These are phyloP conservation scores for Arabidopsis thaliana DNA, from an alignment of 345 rosid genomes.

Conservation along the genomic window DNA sequence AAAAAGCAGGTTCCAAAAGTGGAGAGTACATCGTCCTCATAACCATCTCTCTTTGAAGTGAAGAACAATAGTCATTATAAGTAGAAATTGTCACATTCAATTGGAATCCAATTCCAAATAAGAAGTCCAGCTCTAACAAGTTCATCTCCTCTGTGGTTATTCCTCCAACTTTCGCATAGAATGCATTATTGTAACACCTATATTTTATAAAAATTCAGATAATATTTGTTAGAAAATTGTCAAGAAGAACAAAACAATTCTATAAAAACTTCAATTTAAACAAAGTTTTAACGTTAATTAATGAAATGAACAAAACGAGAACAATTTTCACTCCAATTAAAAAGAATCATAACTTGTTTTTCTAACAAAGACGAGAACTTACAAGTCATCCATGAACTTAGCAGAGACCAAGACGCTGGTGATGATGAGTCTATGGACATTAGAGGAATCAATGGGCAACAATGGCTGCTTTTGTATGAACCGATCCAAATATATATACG, in stretches of 20 bases:
- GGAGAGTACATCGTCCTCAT: constrained; percentile 41
- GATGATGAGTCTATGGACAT: constrained; percentile 70
- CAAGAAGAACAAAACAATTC: too few species aligned
- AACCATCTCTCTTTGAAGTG: constrained; percentile 57
- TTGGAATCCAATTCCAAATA: constrained; percentile 69
- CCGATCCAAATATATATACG: constrained; percentile 75
- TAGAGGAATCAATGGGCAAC: constrained; percentile 64
- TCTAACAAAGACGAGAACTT: constrained; percentile 40
- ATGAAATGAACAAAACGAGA: too few species aligned
- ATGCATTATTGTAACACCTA: constrained; percentile 70
- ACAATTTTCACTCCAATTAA: not conserved
- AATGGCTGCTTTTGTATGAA: constrained; percentile 60
- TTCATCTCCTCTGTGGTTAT: constrained; percentile 70
- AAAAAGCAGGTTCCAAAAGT: constrained; percentile 35
- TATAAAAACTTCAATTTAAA: too few species aligned
- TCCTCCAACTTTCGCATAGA: constrained; percentile 73
- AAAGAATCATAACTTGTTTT: too few species aligned
- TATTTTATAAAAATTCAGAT: constrained; percentile 12
- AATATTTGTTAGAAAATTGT: not conserved
- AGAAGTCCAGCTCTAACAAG: constrained; percentile 67
- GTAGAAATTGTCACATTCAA: constrained; percentile 61
- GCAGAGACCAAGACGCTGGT: constrained; percentile 79
- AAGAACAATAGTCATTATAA: constrained; percentile 57
- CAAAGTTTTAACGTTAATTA: too few species aligned
- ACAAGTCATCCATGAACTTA: constrained; percentile 87